Evolutionary conservation across 164 flowering plant genomes (phyloP), one percentile per base, ranked within the genome.

Genomic region (Aristolochia contorta): DNA sequence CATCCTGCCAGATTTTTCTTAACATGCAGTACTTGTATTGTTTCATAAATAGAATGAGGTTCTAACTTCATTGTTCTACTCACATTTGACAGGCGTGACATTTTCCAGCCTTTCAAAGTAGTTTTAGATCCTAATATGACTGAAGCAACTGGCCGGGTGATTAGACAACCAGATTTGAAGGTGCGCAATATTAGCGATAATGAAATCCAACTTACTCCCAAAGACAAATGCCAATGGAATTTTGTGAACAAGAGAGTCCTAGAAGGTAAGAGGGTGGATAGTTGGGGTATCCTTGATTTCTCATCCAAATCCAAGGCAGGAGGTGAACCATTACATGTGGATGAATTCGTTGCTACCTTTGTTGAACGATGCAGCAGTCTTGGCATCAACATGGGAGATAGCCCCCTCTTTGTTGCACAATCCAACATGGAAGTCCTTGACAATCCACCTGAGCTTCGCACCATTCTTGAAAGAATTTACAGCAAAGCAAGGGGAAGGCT

Each of bases 151-250:
- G 90, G 87, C 0, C 86, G 90, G 25, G 74, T 87, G 4, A 70
- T 87, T 41, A 65, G 50, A 48, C 80, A 84, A 33, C 97, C 95
- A 2, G 69, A 66, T 24, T 58, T 87, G 76, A 84, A 75, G 68
- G 37, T 84, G n/a, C 76, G 81, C 25, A 66, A 57, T 53, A 24
- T 54, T 10, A 53, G 60, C 27, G 78, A 82, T n/a, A 51, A 32
- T 6, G 0, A 30, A 18, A 33, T 1, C 5, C 57, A 16, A 47
- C 30, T 75, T n/a, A 47, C 15, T 2, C 80, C 77, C 32, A 75
- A 78, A 23, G 77, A 73, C n/a, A 81, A 82, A 37, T 69, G 87
- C 58, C 89, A 85, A 4, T 90, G 90, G 89, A 90, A 83, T 58
- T 80, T 90, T 20, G 56, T 71, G 16, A 61, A 74, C 0, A 79